These are phyloP conservation scores for Entophlyctis luteolus DNA, from an alignment of 192 early-diverging fungal species.

Conservation along the genomic window DNA sequence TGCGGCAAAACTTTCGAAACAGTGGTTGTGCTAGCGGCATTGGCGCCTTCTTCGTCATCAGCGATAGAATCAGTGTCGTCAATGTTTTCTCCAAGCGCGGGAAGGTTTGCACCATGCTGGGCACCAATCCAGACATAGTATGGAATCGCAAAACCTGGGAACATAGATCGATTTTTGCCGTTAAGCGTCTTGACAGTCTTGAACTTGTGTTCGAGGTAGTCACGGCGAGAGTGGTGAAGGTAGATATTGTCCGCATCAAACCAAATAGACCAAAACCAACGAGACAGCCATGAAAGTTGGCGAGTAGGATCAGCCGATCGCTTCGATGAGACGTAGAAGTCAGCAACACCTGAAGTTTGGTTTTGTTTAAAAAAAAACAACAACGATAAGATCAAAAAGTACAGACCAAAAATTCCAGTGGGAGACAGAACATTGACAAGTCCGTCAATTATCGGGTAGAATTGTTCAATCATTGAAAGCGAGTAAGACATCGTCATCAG, in stretches of 20 bases:
- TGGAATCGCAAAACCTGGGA: conserved; percentile 74
- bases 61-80: conserved; percentile 31
- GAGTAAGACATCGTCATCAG: conserved; percentile 86
- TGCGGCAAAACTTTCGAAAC: conserved; percentile 15
- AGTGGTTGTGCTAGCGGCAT: background rate
- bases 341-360: conserved; percentile 56
- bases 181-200: conserved; percentile 70
- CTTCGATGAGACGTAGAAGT: conserved; percentile 73
- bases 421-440: conserved; percentile 56
- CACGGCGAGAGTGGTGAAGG: conserved; percentile 70
- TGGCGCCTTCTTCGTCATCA: conserved; percentile 34
- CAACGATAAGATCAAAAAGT: no score
- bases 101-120: conserved; percentile 39
- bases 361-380: background rate
- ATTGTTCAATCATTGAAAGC: conserved; percentile 78
- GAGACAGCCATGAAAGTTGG: conserved; percentile 71
- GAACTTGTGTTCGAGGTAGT: conserved; percentile 81
- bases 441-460: conserved; percentile 66
- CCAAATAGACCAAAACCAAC: conserved; percentile 86
- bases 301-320: conserved; percentile 56
- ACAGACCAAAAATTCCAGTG: conserved; percentile 62
- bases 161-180: conserved; percentile 68
- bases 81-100: conserved; percentile 19
- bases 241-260: conserved; percentile 82
- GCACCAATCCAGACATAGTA: conserved; percentile 84